A percentile compares a stretch with the other conserved stretches of the same genome.
These are phyloP conservation scores for Intubia oerlemansii DNA, from an alignment of 2,329 filamentous ascomycete species.

Conservation along the genomic window DNA sequence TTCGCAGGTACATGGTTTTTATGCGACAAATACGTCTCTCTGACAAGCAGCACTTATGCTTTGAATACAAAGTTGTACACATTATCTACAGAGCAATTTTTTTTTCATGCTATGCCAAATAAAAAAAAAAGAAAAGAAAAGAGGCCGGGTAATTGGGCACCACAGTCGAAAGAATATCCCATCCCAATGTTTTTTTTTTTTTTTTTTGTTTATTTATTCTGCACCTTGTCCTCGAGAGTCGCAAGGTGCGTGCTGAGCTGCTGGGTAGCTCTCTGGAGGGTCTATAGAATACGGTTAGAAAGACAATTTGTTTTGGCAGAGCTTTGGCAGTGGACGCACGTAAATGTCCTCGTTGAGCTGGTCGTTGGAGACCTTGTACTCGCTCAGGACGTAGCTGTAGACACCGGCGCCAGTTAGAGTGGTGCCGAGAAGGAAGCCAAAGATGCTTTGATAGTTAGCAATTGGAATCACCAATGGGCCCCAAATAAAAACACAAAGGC, in stretches of 20 bases:
- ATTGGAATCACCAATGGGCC: background rate
- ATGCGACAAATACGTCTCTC: too few species aligned
- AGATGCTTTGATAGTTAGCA: conserved; percentile 34
- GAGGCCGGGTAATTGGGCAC: too few species aligned
- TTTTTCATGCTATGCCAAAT: too few species aligned
- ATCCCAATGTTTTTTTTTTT: too few species aligned
- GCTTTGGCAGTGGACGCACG: conserved; percentile 34
- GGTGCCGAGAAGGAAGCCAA: conserved; percentile 78
- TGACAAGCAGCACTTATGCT: too few species aligned
- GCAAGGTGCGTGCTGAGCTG: conserved; percentile 69
- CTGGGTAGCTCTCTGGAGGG: conserved; percentile 71
- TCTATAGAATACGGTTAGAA: conserved; percentile 32
- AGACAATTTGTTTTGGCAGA: background rate
- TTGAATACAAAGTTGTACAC: too few species aligned
- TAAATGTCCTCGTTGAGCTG: conserved; percentile 89
- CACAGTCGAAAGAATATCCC: too few species aligned
- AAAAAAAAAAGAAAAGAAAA: too few species aligned
- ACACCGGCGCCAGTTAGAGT: conserved; percentile 59
- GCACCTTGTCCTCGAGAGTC: conserved; percentile 61
- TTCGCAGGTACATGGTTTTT: too few species aligned
- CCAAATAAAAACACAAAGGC: background rate
- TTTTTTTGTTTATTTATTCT: conserved; percentile 36
- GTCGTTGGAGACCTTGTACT: conserved; percentile 87
- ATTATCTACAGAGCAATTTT: too few species aligned
- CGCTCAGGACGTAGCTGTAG: conserved; percentile 82